A percentile compares a stretch with the other conserved stretches of the same genome.
These are phyloP conservation scores for Trichoderma aggressivum DNA, from an alignment of 2,329 filamentous ascomycete genomes.

Conservation along the genomic window DNA sequence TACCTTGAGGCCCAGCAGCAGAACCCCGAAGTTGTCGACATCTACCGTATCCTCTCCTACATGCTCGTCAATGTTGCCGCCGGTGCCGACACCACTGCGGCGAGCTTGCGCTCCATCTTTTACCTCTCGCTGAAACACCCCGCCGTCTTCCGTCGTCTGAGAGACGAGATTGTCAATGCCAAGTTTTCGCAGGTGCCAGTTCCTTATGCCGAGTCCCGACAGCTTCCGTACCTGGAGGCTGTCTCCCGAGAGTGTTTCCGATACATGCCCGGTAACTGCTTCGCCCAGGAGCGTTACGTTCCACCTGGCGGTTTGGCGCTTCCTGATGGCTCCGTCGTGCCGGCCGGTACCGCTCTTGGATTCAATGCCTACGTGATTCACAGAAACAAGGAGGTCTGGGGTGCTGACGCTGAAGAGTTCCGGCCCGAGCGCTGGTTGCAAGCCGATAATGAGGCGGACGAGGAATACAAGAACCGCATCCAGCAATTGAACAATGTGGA, in stretches of 20 bases:
- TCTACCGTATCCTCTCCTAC: constrained; percentile 35
- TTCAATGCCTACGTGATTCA: constrained; percentile 37
- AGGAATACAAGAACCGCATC: constrained; percentile 21
- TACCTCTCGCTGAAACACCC: constrained; percentile 26
- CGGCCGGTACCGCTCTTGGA: constrained; percentile 33
- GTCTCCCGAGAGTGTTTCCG: constrained; percentile 47
- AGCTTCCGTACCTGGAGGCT: constrained; percentile 30
- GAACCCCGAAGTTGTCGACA: constrained; percentile 30
- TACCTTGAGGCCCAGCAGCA: constrained; percentile 39
- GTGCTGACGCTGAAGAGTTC: constrained; percentile 41
- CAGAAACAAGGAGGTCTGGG: constrained; percentile 39
- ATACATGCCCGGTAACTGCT: constrained; percentile 41
- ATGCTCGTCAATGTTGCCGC: constrained; percentile 32
- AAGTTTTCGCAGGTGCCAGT: background rate
- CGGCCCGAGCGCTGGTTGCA: constrained; percentile 38
- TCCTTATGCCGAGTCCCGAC: background rate
- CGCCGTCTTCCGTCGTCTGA: constrained; percentile 21
- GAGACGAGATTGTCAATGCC: constrained; percentile 20
- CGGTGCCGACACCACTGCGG: constrained; percentile 26
- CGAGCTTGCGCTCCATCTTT: constrained; percentile 25
- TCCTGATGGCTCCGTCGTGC: constrained; percentile 30
- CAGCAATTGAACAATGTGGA: constrained; percentile 34
- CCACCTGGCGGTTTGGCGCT: constrained; percentile 36
- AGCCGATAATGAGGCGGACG: constrained; percentile 23
- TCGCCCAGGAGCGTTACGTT: constrained; percentile 45